Base-by-base conservation (phyloP, 106 monocot species). In the Narthecium ossifragum region DNA sequence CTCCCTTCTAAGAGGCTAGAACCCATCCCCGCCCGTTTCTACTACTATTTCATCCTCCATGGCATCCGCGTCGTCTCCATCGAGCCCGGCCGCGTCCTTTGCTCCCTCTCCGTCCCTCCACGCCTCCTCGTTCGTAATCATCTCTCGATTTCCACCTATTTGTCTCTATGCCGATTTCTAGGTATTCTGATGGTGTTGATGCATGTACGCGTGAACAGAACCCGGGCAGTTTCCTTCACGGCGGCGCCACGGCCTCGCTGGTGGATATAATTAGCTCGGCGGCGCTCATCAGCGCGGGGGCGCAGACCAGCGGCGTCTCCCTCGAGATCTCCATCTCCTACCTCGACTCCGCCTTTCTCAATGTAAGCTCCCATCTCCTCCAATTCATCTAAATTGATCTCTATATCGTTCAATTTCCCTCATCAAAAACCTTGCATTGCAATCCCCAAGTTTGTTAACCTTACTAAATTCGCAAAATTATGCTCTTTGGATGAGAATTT, bases 41-140 rank as follows among this genome's bases (percentile, higher is more conserved):
- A 71, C 82, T 76, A 85, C 13, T 2, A 53, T 55, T 67, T 93
- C 70, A 53, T 73, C 62, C 28, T 82, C 62, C 61, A 63, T 53
- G 92, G 85, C 67, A 47, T 88, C 31, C 62, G 67, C 50, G n/a
- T 93, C 68, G 85, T 88, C 22, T 15, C 30, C 57, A 70, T 75
- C 55, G 85, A 85, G 54, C 83, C 60, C 43, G 76, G 88, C 57
- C 88, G 76, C 41, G 57, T 93, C 54, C 55, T 93, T 71, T 88
- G 88, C 81, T 88, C 92, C 65, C 59, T 88, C 53, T 53, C 36
- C 62, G 88, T 85, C 51, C 68, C 85, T 15, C 81, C 71, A 27
- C 77, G 88, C 46, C 73, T 88, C 39, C 64, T 79, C 40, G 85
- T 85, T 60, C 38, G 8, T 46, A 8, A 41, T 34, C 60, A 34